Evolutionary conservation across 805 yeast species (phyloP), one percentile per base, ranked within the genome.

Genomic region (Lipomyces oligophaga): DNA sequence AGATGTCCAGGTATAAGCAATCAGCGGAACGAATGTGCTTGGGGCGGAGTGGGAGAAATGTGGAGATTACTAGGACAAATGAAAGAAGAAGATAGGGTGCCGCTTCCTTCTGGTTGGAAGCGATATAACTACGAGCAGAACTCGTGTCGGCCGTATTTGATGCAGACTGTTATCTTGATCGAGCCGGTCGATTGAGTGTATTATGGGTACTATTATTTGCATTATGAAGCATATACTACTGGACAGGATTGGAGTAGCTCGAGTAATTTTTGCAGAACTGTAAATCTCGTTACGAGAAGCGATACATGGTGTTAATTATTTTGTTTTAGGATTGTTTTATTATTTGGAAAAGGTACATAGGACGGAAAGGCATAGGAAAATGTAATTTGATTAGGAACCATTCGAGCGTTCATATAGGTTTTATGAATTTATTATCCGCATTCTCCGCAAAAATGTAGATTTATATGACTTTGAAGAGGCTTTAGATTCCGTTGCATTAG

Each of bases 91-190:
- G 24, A 43, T 5, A 20, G 27, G 15, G 41, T 37, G 41, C 47
- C 41, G 18, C 26, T 43, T 15, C 47, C 47, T 27, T 24, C 30
- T 13, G 32, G 33, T 6, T 43, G 47, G 47, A 43, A 31, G 21
- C n/a, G 47, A 26, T 43, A 43, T 31, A 38, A 43, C 19, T 43
- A 43, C 24, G 37, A 36, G 19, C 16, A 25, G 15, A 30, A 36
- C 25, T 5, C 37, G n/a, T 22, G 25, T 22, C 15, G 36, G 3
- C 27, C 36, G 37, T 43, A 30, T 32, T 5, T 13, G 15, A 13
- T 21, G 20, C 47, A 43, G 33, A 16, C 30, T 37, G 47, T 43
- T 11, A 16, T 43, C 7, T 22, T 35, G 39, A 13, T 35, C 5
- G 39, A 35, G 15, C 15, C 6, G 10, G 34, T 31, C 15, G 38